Percentiles rank a stretch among this genome's conserved stretches.
These are phyloP conservation scores for Mytilinidion resinicola DNA, from an alignment of 495 filamentous ascomycete species.

Conservation along the genomic window DNA sequence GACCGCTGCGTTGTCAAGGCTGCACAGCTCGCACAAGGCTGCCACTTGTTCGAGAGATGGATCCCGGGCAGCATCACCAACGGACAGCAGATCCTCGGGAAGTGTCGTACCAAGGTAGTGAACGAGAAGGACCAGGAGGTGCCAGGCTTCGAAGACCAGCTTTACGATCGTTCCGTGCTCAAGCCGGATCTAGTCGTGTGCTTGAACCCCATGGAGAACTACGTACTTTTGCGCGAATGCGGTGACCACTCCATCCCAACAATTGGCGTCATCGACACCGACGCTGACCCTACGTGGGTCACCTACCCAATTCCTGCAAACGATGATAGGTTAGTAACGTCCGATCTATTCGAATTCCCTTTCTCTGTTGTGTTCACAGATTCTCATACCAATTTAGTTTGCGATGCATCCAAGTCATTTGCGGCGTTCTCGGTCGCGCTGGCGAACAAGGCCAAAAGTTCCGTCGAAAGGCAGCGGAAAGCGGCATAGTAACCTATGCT, in stretches of 20 bases:
- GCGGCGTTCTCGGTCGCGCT: conserved; percentile 76
- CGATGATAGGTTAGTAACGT: conserved; percentile 66
- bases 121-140: conserved; percentile 64
- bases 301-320: conserved; percentile 97
- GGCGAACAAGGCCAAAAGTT: conserved; percentile 67
- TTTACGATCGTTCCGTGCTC: conserved; percentile 56
- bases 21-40: conserved; percentile 68
- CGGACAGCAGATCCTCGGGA: conserved; percentile 72
- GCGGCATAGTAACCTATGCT: conserved; percentile 53
- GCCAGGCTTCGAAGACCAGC: conserved; percentile 54
- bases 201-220: conserved; percentile 89
- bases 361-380: background rate
- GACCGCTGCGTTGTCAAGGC: conserved; percentile 71
- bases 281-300: conserved; percentile 86
- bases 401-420: conserved; percentile 72
- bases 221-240: conserved; percentile 82
- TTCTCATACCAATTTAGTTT: conserved; percentile 48
- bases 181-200: conserved; percentile 90
- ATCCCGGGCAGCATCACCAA: conserved; percentile 90
- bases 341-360: background rate
- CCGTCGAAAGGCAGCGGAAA: conserved; percentile 54
- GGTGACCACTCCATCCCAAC: conserved; percentile 83
- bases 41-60: conserved; percentile 92
- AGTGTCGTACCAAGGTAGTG: conserved; percentile 59
- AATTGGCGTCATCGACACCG: conserved; percentile 89